A percentile compares a stretch with the other conserved stretches of the same genome.
phyloP scores from a whole-genome alignment of 2,329 filamentous ascomycete genomes.

The Venturia nashicola region DNA sequence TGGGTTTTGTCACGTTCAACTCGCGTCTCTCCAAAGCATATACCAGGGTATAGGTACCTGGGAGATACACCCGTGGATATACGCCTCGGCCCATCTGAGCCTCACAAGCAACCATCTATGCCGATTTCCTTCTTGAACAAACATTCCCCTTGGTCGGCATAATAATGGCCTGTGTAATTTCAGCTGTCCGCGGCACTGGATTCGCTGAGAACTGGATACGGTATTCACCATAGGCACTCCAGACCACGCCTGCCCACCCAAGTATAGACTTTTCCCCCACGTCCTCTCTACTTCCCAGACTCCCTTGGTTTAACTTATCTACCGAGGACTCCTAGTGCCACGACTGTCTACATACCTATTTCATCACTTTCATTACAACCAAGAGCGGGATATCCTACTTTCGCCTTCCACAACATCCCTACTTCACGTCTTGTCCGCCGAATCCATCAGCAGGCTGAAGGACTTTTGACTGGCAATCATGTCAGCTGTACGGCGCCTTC shows the following conservation, averaged over 20 bases:
- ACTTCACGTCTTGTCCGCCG: neutral
- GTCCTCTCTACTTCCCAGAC: neutral
- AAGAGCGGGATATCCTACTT: neutral
- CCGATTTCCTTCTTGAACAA: neutral
- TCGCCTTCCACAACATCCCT: neutral
- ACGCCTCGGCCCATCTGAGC: neutral
- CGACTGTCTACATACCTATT: neutral
- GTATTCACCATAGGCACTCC: neutral
- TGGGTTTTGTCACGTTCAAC: too few species aligned
- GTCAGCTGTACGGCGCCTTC: slow-evolving; percentile 6
- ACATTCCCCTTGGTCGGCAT: neutral
- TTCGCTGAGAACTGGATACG: neutral
- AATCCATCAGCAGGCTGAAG: slow-evolving; percentile 1
- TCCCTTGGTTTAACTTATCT: neutral
- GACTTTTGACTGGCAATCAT: neutral
- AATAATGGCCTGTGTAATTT: neutral
- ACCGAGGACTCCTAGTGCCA: neutral
- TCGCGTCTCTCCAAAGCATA: too few species aligned
- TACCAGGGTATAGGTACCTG: too few species aligned
- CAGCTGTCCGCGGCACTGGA: neutral
- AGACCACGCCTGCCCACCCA: neutral
- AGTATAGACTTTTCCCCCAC: neutral
- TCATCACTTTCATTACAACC: neutral
- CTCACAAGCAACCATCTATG: neutral
- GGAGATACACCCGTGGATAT: neutral